These are phyloP conservation scores for Didymella arachidicola DNA, from an alignment of 2,329 filamentous ascomycete genomes.

Conservation along the genomic window DNA sequence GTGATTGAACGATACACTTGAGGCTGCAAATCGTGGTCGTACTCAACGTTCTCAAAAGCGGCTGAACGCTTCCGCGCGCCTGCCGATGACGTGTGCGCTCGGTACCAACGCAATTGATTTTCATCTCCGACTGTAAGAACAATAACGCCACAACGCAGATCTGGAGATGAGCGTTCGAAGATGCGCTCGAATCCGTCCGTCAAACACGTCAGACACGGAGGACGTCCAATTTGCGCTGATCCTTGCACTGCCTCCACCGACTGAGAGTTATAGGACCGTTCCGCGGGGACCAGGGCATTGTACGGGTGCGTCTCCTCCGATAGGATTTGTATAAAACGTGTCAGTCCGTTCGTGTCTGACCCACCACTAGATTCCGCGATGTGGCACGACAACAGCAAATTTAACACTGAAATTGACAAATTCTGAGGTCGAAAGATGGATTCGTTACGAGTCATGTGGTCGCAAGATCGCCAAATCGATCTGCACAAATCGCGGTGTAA, in stretches of 20 bases:
- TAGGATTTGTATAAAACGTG: background rate
- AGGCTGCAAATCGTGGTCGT: slow-evolving; percentile 2
- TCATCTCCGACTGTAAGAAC: slow-evolving; percentile 2
- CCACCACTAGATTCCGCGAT: background rate
- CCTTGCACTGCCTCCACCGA: background rate
- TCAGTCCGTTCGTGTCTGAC: slow-evolving; percentile 3
- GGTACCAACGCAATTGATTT: background rate
- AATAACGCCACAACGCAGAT: slow-evolving; percentile 1
- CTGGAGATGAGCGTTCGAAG: background rate
- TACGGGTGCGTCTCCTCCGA: background rate
- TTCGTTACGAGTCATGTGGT: slow-evolving; percentile 10
- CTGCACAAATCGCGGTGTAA: slow-evolving; percentile 1
- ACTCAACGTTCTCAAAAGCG: background rate
- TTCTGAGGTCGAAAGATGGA: background rate
- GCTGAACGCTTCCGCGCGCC: background rate
- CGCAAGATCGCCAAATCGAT: slow-evolving; percentile 14
- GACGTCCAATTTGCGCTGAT: background rate
- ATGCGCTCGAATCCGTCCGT: background rate
- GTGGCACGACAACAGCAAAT: background rate
- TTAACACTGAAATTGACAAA: slow-evolving; percentile 4
- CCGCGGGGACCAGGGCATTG: background rate
- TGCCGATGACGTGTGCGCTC: slow-evolving; percentile 10
- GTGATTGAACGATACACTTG: background rate
- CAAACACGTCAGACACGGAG: background rate
- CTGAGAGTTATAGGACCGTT: background rate